Base-by-base conservation (phyloP, 2,329 filamentous ascomycete species). In the Penicillium brevicompactum region DNA sequence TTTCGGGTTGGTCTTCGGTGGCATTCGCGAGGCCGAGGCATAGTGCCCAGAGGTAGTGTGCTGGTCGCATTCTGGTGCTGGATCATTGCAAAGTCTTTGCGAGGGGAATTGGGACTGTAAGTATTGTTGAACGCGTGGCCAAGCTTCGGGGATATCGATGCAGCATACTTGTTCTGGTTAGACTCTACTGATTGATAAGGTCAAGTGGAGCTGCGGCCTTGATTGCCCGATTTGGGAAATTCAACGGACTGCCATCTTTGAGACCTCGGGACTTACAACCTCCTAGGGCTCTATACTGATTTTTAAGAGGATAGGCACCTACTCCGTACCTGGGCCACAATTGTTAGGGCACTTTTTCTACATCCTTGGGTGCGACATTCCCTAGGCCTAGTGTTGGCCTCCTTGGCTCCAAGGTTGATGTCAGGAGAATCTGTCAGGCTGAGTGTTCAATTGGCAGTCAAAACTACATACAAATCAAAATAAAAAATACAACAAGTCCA, bases 401-500 rank as follows among this genome's bases (percentile, higher is more conserved):
- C 24, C 24, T 27, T 27, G 8, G 3, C 24, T 27, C 24, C 24
- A 6, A 6, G 8, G 3, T 27, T 27, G 1, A 27, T 27, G 24
- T 27, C 24, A 27, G 24, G 24, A 27, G 24, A 8, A 8, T 40
- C 14, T 14, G 16, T 40, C n/a, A n/a, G 14, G 9, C 18, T 41
- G n/a, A 38, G 31, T 50, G 21, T 54, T 32, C 46, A 54, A 40
- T 48, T 42, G 32, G 22, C 38, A 27, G 16, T 14, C 41, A 45
- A 8, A 45, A 34, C 42, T 55, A 54, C 32, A 51, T 54, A 54
- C 47, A 53, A 24, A 40, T 18, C 10, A 32, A 22, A 41, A 27
- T 32, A n/a, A 40, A 50, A 38, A 30, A 32, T 55, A 61, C 48
- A 61, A 40, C 49, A 38, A 51, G 41, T 50, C 32, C 16, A 38